Base-by-base conservation (phyloP, 768 basidiomycete species). In the Trametes gibbosa region DNA sequence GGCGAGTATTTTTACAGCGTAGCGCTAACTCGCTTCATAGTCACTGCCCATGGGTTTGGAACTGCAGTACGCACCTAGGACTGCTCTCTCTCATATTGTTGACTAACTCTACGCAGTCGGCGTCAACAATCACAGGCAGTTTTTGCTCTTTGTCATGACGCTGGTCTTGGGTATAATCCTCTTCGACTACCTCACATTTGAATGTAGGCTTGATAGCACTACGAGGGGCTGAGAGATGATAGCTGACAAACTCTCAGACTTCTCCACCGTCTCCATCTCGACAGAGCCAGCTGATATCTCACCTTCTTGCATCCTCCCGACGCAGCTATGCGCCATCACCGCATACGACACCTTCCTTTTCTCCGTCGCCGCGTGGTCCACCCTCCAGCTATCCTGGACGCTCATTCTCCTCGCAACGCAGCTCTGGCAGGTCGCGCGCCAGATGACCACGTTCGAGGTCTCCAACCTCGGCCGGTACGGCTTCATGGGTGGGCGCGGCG, bases 21-120 rank as follows among this genome's bases (percentile, higher is more conserved):
- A 48, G 29, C 21, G 9, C 24, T 50, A n/a, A 32, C 10, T 1
- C 27, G 46, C 27, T 46, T 42, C 27, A 8, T 47, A 96, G 95
- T 67, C 95, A 99, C 67, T 98, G 97, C 66, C 97, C 96, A 1
- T 99, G 97, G 97, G 87, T 98, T 16, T 99, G 95, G 95, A 98
- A 98, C 74, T 98, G 96, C 71, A 86, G 92, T 93, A 69, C 25
- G 89, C 59, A 12, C 13, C 32, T 61, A 8, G n/a, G 14, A n/a
- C 24, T 17, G n/a, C 43, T 39, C 19, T 32, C 34, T 14, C 23
- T 5, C 19, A 40, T 23, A 21, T 9, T 17, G 27, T 41, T 59
- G n/a, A 23, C 56, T 69, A 29, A 53, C 50, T 9, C 32, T 16
- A 37, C 5, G 4, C 50, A 92, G 94, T 98, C 51, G 97, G 97